Base-by-base conservation (phyloP, 2,329 filamentous ascomycete species). In the Didymellaceae sp. region DNA sequence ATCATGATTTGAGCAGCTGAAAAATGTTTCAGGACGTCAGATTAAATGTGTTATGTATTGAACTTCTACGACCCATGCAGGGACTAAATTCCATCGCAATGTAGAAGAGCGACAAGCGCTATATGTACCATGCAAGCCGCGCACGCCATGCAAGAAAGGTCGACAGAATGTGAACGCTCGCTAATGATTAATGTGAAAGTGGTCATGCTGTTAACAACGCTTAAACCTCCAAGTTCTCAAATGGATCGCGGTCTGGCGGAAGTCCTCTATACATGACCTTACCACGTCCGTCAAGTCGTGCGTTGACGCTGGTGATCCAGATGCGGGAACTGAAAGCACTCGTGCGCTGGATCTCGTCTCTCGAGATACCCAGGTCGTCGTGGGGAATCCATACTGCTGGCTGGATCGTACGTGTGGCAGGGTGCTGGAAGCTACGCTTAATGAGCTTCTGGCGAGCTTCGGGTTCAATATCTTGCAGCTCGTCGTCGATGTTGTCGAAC, bases 261-360 rank as follows among this genome's bases (percentile, higher is more conserved):
- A 91, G 89, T 56, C 85, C 85, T 57, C 88, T 88, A 72, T 94
- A 97, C 28, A 96, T 84, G 5, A 96, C 91, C 14, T 88, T 85
- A 22, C 85, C 85, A 72, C 91, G 91, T 47, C 86, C 88, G 76
- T 97, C 91, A 61, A 97, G 78, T 8, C 90, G 89, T 16, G 93
- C 91, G 51, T 91, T 91, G 70, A 95, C 89, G 72, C 97, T 97
- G 63, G 90, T 96, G 68, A 97, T 91, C 89, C 91, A 96, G 43
- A 97, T 88, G 58, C 81, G 80, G 31, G 75, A 80, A 52, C 89
- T 93, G 70, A 91, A 89, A 38, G 81, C 80, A 58, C 86, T 82
- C 6, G 91, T 96, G 26, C 89, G 81, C 65, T 81, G 81, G 34
- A 97, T 88, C 77, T 99, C 94, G 61, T 97, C 93, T 62, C 96